Evolutionary conservation across 2,329 filamentous ascomycete species (phyloP), one percentile per base, ranked within the genome.

Genomic region (Rhynchosporium graminicola): DNA sequence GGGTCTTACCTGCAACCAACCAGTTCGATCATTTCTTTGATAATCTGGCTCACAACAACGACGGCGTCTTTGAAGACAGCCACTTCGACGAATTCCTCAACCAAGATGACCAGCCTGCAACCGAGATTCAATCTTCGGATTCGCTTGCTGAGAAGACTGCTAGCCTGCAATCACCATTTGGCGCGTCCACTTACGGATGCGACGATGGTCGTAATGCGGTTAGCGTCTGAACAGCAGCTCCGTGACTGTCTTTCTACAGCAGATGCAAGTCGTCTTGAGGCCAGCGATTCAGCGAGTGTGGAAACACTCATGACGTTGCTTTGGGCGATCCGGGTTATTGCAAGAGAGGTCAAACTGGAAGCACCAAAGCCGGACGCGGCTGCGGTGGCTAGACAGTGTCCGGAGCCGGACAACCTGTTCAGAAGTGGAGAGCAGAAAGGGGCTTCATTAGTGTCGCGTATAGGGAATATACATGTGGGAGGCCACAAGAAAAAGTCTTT

Each of bases 201-300:
- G 86, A 89, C 86, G 84, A 82, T 87, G 84, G 83, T 76, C 82
- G 84, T 82, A 80, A 84, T 89, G 86, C 86, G 86, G 86, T 87
- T 84, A 81, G 83, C 83, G 76, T 85, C 83, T 86, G 79, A 86
- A 68, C 70, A 72, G 68, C 70, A 72, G 65, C 68, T 68, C 67
- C 62, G 62, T 55, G 69, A 69, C 67, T 74, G 73, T 73, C 68
- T 73, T 64, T 69, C 66, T 42, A 60, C 67, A 67, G 69, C 65
- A 63, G 69, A 63, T 65, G 65, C 64, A 61, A 65, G 64, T 70
- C 65, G 66, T 71, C 64, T 46, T 60, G 63, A 62, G 60, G 59
- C 48, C 58, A 59, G 50, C 52, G 62, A 65, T 56, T 68, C 67
- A 60, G 67, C 70, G 63, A 71, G 70, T 68, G 59, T 72, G 48